Evolutionary conservation across 257 asterid species (phyloP).

Genomic region (Penstemon davidsonii): DNA sequence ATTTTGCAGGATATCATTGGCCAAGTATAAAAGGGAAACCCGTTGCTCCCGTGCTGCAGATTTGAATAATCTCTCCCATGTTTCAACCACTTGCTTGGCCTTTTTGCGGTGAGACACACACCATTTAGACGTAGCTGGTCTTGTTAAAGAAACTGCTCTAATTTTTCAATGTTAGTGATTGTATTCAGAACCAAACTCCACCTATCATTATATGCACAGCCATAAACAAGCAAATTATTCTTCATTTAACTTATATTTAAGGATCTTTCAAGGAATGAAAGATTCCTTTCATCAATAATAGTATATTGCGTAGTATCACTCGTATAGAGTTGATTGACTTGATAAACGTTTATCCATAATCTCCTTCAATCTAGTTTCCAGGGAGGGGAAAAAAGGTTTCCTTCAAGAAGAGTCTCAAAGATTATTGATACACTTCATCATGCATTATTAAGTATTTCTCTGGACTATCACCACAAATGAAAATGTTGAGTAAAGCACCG

Average conservation of each 20-base stretch:
- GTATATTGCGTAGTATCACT: conserved; percentile 1
- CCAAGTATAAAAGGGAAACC: conserved; percentile 75
- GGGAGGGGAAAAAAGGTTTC: background rate
- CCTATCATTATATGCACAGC: background rate
- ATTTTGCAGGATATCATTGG: conserved; percentile 93
- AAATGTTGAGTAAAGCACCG: too few species aligned
- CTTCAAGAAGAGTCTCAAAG: background rate
- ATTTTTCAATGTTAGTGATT: conserved; percentile 18
- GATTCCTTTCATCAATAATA: background rate
- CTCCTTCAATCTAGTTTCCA: background rate
- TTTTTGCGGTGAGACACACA: conserved; percentile 76
- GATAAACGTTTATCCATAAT: background rate
- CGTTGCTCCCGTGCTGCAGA: conserved; percentile 74
- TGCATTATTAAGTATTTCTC: too few species aligned
- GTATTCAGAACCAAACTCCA: conserved; percentile 10
- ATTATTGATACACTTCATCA: too few species aligned
- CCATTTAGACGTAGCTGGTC: conserved; percentile 88
- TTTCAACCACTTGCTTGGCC: conserved; percentile 91
- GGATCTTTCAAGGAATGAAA: background rate
- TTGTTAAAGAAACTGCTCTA: conserved; percentile 44
- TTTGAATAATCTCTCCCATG: conserved; percentile 80
- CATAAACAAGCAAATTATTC: conserved; percentile 14
- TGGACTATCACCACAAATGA: too few species aligned
- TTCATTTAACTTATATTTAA: conserved; percentile 5
- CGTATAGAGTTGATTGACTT: background rate